These are phyloP conservation scores for Fraxinus albicans DNA, from an alignment of 305 asterid species.

Conservation along the genomic window DNA sequence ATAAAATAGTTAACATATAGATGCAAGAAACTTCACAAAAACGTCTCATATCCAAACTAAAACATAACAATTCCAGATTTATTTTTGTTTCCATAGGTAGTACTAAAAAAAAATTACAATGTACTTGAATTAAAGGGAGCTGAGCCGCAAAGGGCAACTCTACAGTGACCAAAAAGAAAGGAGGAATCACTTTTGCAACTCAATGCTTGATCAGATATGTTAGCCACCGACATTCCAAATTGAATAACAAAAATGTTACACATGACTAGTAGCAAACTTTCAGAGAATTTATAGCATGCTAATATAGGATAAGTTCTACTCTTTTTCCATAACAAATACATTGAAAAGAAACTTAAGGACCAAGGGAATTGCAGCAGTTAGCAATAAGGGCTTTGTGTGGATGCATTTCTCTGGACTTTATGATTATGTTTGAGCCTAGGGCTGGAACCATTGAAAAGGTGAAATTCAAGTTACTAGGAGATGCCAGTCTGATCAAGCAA, in stretches of 20 bases:
- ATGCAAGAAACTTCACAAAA: neutral
- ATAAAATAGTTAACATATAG: conserved; percentile 6
- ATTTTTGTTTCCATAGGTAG: neutral
- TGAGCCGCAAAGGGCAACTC: neutral
- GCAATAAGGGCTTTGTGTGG: conserved; percentile 1
- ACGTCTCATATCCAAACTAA: conserved; percentile 12
- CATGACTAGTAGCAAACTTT: neutral
- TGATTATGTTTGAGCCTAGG: neutral
- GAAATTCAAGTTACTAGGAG: neutral
- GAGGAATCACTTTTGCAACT: neutral
- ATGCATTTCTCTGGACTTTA: neutral
- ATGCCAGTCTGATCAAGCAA: neutral
- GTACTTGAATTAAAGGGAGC: neutral
- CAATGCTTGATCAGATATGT: neutral
- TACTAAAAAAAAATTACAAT: neutral
- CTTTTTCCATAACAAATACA: neutral
- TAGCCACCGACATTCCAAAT: neutral
- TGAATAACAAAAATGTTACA: neutral
- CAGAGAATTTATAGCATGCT: neutral
- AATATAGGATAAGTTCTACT: neutral
- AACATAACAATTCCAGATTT: neutral
- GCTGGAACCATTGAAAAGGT: neutral
- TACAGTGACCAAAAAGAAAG: neutral
- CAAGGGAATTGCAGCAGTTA: conserved; percentile 10
- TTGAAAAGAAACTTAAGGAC: neutral